These are phyloP conservation scores for Candida mattraensis DNA, from an alignment of 805 yeast species.

Conservation along the genomic window DNA sequence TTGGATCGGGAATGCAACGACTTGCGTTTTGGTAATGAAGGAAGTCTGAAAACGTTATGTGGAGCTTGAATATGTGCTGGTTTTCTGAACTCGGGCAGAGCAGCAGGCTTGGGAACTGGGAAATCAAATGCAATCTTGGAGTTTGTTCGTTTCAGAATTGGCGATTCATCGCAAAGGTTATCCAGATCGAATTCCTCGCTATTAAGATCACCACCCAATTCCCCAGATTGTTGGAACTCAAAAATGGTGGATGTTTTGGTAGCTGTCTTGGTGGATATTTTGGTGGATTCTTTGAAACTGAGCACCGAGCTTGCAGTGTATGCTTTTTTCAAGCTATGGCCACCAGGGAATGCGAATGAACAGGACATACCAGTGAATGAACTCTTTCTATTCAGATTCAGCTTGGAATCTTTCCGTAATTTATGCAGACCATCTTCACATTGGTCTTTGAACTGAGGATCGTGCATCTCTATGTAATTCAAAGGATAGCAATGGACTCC, in stretches of 20 bases:
- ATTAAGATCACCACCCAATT: constrained; percentile 29
- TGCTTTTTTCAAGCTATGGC: constrained; percentile 19
- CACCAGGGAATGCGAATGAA: constrained; percentile 9
- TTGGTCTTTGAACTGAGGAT: constrained; percentile 47
- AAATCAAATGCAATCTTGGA: constrained; percentile 1
- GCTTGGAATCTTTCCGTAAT: constrained; percentile 35
- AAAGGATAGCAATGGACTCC: constrained; percentile 68
- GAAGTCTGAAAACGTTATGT: constrained; percentile 19
- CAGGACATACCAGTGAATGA: constrained; percentile 18
- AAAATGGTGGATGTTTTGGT: constrained; percentile 6
- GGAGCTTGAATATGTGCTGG: constrained; percentile 5
- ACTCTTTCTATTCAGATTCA: constrained; percentile 28
- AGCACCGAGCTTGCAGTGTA: constrained; percentile 21
- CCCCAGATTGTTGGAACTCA: constrained; percentile 14
- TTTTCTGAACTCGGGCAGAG: neutral
- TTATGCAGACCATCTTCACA: constrained; percentile 44
- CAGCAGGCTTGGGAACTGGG: neutral
- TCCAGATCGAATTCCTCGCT: constrained; percentile 26
- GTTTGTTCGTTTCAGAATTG: constrained; percentile 15
- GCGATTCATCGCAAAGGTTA: constrained; percentile 24
- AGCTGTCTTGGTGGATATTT: constrained; percentile 3
- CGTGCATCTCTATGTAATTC: constrained; percentile 86
- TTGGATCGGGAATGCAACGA: constrained; percentile 27
- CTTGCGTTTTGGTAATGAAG: constrained; percentile 20
- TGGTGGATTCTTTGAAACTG: constrained; percentile 25